phyloP scores from a whole-genome alignment of 1,284 basidiomycete species.

The Ceratobasidium sp. region DNA sequence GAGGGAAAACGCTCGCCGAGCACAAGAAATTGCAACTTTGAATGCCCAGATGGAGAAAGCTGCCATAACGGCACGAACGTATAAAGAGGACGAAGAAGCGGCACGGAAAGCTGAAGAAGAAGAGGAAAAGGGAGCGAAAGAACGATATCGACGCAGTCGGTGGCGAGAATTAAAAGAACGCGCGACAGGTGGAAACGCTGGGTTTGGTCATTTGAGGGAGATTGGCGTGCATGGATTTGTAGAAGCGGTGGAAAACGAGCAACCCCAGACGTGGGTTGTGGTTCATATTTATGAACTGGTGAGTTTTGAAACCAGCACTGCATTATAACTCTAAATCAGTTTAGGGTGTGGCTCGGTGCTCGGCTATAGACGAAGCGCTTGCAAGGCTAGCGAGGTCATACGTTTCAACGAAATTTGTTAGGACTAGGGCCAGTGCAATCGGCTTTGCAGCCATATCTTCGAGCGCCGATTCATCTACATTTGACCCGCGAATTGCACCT shows the following conservation, averaged over 20 bases:
- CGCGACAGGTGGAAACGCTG: conserved; percentile 39
- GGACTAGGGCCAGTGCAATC: conserved; percentile 77
- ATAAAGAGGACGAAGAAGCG: conserved; percentile 74
- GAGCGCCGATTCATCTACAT: background rate
- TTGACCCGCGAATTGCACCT: conserved; percentile 63
- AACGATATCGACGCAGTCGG: conserved; percentile 52
- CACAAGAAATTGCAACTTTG: conserved; percentile 65
- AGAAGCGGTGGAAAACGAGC: conserved; percentile 80
- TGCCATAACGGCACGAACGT: conserved; percentile 71
- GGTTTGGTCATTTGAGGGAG: conserved; percentile 84
- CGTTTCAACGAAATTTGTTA: conserved; percentile 82
- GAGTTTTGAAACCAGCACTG: conserved; percentile 41
- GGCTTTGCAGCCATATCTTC: conserved; percentile 72
- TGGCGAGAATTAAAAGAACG: conserved; percentile 60
- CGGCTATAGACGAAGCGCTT: conserved; percentile 75
- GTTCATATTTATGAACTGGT: conserved; percentile 88
- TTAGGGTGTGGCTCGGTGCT: conserved; percentile 78
- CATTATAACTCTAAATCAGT: conserved; percentile 7
- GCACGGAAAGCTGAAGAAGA: conserved; percentile 59
- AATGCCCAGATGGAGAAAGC: conserved; percentile 71
- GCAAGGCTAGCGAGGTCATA: conserved; percentile 75
- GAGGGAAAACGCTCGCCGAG: conserved; percentile 64
- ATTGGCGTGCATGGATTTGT: conserved; percentile 81
- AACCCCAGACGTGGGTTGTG: conserved; percentile 77
- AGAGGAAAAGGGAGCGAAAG: conserved; percentile 50